Base-by-base conservation (phyloP, 192 early-diverging fungal species). In the Entrophospora sp. region DNA sequence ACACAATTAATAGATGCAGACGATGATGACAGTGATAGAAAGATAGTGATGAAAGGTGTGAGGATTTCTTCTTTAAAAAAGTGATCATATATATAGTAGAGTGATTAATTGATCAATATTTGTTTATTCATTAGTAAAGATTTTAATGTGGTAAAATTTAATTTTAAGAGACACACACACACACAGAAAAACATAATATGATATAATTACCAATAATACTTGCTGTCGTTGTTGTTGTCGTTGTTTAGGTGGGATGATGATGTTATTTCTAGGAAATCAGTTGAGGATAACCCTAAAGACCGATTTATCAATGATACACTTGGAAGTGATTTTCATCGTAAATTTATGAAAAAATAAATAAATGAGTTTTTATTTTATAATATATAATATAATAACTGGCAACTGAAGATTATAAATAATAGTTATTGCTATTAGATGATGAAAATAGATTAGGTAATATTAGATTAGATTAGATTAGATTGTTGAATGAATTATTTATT, bases 251-350 rank as follows among this genome's bases (percentile, higher is more conserved):
- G 95, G 96, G 95, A 98, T 71, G 95, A 98, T 61, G 96, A 98
- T 73, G 96, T 98, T 37, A 87, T 98, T 36, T 98, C 97, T 74
- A 92, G 91, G 69, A 97, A 99, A 74, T 95, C 97, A 31, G 82
- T 86, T 28, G 89, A 92, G 24, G 92, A 91, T 18, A 89, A 88
- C 59, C 85, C 91, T 32, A 89, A 92, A 71, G 95, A 96, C 74
- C 80, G 95, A 51, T 99, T 97, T 77, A 85, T 97, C 70, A 99
- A 99, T 72, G 95, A 99, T 77, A 88, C 95, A 77, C 75, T 97
- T 48, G 84, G 96, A 36, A 91, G 87, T 8, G 96, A 97, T 74
- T 99, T 96, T 73, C 96, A 99, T 71, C 79, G 90, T 68, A 92
- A 92, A 75, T 99, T 99, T 74, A 91, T 99, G 88, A 76, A 79